These are phyloP conservation scores for Medicago arabica DNA, from an alignment of 306 rosid genomes.

Conservation along the genomic window DNA sequence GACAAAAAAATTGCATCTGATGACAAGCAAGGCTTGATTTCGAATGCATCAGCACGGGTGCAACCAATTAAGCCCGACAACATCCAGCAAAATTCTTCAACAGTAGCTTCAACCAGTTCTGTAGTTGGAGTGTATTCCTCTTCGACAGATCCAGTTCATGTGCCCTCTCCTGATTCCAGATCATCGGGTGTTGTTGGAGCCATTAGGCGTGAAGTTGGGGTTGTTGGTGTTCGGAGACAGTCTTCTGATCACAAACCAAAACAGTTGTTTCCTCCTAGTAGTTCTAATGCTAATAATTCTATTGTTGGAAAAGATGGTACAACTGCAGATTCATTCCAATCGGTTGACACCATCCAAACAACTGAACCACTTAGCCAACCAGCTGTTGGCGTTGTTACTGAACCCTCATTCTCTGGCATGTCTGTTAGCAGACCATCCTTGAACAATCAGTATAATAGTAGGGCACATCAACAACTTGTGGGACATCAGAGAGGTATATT, in stretches of 20 bases:
- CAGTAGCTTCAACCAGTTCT: slow-evolving; percentile 63
- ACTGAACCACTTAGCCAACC: slow-evolving; percentile 61
- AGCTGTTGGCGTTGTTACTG: slow-evolving; percentile 41
- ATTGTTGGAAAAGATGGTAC: slow-evolving; percentile 63
- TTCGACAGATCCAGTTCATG: slow-evolving; percentile 97
- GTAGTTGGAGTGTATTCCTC: slow-evolving; percentile 92
- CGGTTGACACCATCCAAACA: slow-evolving; percentile 65
- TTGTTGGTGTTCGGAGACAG: slow-evolving; percentile 82
- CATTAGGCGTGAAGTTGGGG: slow-evolving; percentile 96
- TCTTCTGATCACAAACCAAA: slow-evolving; percentile 62
- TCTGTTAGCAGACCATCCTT: slow-evolving; percentile 58
- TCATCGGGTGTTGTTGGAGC: slow-evolving; percentile 90
- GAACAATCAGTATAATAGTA: slow-evolving; percentile 63
- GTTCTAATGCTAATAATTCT: slow-evolving; percentile 62
- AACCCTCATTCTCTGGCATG: slow-evolving; percentile 60
- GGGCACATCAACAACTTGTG: slow-evolving; percentile 72
- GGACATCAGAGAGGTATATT: slow-evolving; percentile 92
- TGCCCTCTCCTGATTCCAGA: slow-evolving; percentile 97
- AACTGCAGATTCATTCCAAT: slow-evolving; percentile 69
- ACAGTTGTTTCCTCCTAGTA: slow-evolving; percentile 62
- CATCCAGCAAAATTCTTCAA: slow-evolving; percentile 55
- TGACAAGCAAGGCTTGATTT: slow-evolving; percentile 56
- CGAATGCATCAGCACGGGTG: slow-evolving; percentile 51
- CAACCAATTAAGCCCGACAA: slow-evolving; percentile 62
- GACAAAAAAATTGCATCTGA: slow-evolving; percentile 53